Evolutionary conservation across 192 early-diverging fungal species (phyloP).

Genomic region (Radiomyces spectabilis): DNA sequence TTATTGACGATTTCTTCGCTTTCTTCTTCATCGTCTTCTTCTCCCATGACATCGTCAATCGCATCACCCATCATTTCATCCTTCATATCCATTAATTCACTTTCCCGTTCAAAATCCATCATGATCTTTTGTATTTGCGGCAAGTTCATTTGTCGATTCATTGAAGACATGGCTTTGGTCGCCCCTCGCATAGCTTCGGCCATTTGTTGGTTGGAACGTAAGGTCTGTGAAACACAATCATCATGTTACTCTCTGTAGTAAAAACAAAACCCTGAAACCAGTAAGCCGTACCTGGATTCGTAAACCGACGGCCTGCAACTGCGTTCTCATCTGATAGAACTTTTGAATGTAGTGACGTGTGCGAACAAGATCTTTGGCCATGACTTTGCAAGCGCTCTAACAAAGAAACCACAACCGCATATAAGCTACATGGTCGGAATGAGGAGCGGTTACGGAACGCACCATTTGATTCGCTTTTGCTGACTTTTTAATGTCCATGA

Average conservation of each 20-base stretch:
- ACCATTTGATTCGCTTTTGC: constrained; percentile 92
- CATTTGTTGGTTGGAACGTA: constrained; percentile 95
- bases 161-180: constrained; percentile 92
- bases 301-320: constrained; percentile 86
- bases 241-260: too few relatives aligned
- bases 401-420: constrained; percentile 10
- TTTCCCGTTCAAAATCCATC: constrained; percentile 96
- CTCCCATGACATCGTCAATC: constrained; percentile 95
- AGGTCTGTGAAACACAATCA: too few relatives aligned
- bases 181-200: constrained; percentile 91
- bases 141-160: constrained; percentile 94
- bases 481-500: constrained; percentile 85
- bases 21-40: constrained; percentile 89
- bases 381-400: constrained; percentile 82
- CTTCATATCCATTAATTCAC: constrained; percentile 98
- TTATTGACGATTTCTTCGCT: constrained; percentile 86
- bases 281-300: constrained; percentile 88
- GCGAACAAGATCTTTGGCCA: constrained; percentile 97
- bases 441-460: neutral
- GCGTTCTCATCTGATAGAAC: constrained; percentile 93
- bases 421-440: neutral
- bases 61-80: constrained; percentile 98
- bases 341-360: constrained; percentile 91
- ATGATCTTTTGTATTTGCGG: constrained; percentile 92
- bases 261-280: too few relatives aligned